Percentiles rank a stretch among this genome's conserved stretches.
phyloP scores from a whole-genome alignment of 192 early-diverging fungal genomes.

The Geranomyces variabilis region DNA sequence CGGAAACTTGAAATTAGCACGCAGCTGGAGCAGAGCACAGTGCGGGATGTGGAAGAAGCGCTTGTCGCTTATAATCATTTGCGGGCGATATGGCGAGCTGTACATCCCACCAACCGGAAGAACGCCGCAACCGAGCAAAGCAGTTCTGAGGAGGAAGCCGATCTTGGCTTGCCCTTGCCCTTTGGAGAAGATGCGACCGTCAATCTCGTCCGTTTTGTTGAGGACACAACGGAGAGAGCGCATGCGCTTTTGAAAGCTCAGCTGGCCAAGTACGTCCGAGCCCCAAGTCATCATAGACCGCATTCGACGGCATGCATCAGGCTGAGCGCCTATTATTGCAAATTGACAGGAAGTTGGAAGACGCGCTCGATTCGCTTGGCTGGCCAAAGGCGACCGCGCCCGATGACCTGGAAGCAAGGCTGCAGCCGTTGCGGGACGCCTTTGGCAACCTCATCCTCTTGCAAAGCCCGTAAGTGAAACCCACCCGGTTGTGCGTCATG shows the following conservation, averaged over 20 bases:
- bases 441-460: constrained; percentile 30
- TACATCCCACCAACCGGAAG: background rate
- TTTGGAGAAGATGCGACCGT: background rate
- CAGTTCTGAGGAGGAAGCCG: background rate
- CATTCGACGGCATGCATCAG: background rate
- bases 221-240: background rate
- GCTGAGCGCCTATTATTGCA: background rate
- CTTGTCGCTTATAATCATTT: constrained; percentile 28
- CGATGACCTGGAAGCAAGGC: background rate
- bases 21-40: background rate
- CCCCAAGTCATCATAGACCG: background rate
- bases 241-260: constrained; percentile 12
- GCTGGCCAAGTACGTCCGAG: constrained; percentile 12
- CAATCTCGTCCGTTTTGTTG: constrained; percentile 11
- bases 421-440: constrained; percentile 18
- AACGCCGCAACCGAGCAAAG: background rate
- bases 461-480: constrained; percentile 16
- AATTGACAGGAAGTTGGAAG: constrained; percentile 27
- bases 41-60: constrained; percentile 4
- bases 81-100: background rate
- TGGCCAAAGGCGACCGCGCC: constrained; percentile 30
- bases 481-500: background rate
- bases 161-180: background rate
- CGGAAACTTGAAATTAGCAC: no score
- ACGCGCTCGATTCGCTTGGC: constrained; percentile 22